Base-by-base conservation (phyloP, 768 basidiomycete species). In the Kwoniella newhampshirensis region DNA sequence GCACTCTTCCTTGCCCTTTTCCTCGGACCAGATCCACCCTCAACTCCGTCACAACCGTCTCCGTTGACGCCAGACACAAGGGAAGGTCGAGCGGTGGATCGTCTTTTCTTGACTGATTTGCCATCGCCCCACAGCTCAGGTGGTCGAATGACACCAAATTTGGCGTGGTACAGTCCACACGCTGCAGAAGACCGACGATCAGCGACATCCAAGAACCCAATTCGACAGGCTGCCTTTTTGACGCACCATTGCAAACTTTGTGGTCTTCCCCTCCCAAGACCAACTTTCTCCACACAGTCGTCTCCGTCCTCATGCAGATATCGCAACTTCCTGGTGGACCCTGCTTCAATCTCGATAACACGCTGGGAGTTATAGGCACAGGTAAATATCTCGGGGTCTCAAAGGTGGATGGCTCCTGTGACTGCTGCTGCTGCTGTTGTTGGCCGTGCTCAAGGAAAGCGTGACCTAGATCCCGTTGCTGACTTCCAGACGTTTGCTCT, bases 81-180 rank as follows among this genome's bases (percentile, higher is more conserved):
- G 5, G 54, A 56, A 18, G 48, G 40, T 26, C 56, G 41, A 17
- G 54, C 36, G 21, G 36, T 44, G 0, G 49, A 26, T n/a, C 64
- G 51, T 17, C 71, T 57, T 45, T 68, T 64, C 56, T 67, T 68
- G 44, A 70, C 45, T 21, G 51, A 47, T 40, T 47, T 61, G 1
- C 66, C 68, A 39, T 73, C 71, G 13, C 69, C 69, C 71, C 71
- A 73, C 25, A 73, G 44, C 57, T 66, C 64, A 35, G 68, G 59
- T 12, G 71, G 71, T 17, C 71, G 57, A 25, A 70, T 63, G 4
- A 68, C 61, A 4, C 65, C 65, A 56, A 68, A 70, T 54, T 68
- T 70, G n/a, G 46, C 37, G 36, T 66, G 64, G 51, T 73, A 73
- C 20, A 70, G 43, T 9, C 71, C 71, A 30, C 71, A 73, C 1